Conservation (phyloP, 768 basidiomycete species). For the Mrakia frigida region DNA sequence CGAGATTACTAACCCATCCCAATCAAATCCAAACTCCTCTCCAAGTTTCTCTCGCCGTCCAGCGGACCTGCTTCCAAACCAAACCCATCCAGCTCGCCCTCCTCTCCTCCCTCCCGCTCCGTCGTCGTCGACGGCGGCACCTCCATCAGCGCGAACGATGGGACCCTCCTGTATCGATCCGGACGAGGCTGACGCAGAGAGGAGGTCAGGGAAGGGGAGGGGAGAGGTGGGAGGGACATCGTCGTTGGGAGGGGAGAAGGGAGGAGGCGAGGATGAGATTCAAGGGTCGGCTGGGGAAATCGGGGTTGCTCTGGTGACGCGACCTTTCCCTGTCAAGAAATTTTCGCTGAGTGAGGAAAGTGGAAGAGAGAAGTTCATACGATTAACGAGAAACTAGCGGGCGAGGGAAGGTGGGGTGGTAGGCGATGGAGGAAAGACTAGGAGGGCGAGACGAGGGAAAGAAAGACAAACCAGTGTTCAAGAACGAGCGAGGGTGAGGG, state of each 20-base stretch:
- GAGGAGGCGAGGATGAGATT: too few species aligned
- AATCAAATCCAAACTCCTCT: constrained; percentile 11
- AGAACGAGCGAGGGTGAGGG: too few species aligned
- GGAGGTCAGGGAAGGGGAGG: neutral
- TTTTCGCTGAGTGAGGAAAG: too few species aligned
- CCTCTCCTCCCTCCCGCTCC: neutral
- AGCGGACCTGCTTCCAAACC: neutral
- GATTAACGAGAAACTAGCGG: too few species aligned
- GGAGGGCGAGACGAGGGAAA: too few species aligned
- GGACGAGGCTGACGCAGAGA: neutral
- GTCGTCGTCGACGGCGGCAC: neutral
- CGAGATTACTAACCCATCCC: neutral
- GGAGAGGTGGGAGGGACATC: neutral
- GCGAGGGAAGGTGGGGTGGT: too few species aligned
- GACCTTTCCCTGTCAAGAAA: too few species aligned
- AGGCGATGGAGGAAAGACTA: too few species aligned
- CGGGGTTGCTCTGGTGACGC: too few species aligned
- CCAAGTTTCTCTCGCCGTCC: neutral
- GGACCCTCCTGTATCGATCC: neutral
- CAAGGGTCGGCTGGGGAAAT: too few species aligned
- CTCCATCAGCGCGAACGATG: neutral
- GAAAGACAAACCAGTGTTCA: too few species aligned
- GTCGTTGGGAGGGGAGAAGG: neutral
- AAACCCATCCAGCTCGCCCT: neutral
- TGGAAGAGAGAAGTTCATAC: too few species aligned